Conservation (phyloP, 2,329 filamentous ascomycete species). For the Epichloe glyceriae region DNA sequence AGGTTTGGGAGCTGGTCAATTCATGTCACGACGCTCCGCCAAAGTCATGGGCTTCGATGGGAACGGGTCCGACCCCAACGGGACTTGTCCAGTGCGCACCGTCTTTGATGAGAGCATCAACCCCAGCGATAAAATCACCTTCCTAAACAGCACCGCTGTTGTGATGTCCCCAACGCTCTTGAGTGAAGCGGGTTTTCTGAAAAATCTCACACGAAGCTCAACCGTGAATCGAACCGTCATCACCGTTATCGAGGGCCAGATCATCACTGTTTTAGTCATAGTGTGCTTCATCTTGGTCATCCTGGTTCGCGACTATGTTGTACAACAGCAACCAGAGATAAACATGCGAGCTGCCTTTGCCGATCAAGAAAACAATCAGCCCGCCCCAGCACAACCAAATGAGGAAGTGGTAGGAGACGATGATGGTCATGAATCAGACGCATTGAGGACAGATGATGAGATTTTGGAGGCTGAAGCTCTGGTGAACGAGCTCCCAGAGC, state of each 20-base stretch:
- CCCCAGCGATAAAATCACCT: slow-evolving; percentile 7
- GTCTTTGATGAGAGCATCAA: slow-evolving; percentile 8
- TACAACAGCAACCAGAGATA: slow-evolving; percentile 90
- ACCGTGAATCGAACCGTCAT: slow-evolving; percentile 67
- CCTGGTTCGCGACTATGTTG: slow-evolving; percentile 91
- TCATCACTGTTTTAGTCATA: slow-evolving; percentile 86
- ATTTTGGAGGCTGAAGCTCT: slow-evolving; percentile 16
- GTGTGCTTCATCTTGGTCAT: slow-evolving; percentile 95
- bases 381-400: slow-evolving; percentile 8
- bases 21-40: slow-evolving; percentile 3
- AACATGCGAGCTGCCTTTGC: slow-evolving; percentile 62
- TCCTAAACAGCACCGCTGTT: slow-evolving; percentile 5
- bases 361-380: slow-evolving; percentile 23
- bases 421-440: slow-evolving; percentile 11
- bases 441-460: slow-evolving; percentile 21
- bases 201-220: slow-evolving; percentile 53
- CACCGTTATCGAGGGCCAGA: slow-evolving; percentile 77
- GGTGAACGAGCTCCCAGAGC: slow-evolving; percentile 1
- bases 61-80: not conserved
- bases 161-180: slow-evolving; percentile 30
- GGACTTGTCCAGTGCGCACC: slow-evolving; percentile 1
- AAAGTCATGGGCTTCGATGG: not conserved
- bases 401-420: slow-evolving; percentile 8
- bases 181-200: slow-evolving; percentile 43
- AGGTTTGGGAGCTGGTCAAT: slow-evolving; percentile 34